Evolutionary conservation across 202 grass and related monocot genomes (phyloP), one percentile per base, ranked within the genome.

Genomic region (Hordeum pubiflorum): DNA sequence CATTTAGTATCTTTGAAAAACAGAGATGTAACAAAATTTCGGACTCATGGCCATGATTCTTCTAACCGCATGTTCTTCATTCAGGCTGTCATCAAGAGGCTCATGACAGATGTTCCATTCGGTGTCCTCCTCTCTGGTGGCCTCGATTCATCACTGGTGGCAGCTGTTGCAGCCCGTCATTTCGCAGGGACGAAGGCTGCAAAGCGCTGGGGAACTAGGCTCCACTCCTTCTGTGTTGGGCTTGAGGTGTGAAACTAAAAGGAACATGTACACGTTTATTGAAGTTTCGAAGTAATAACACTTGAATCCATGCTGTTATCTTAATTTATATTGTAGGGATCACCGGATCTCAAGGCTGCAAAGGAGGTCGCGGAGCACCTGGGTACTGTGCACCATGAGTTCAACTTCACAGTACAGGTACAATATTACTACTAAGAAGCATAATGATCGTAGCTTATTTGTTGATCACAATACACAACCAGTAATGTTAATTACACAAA

Each of bases 71-170:
- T 83, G 4, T 6, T 36, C 40, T 46, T 20, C 65, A 57, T 81
- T 44, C 74, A 93, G 89, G 89, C 94, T 14, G 94, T 97, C 22
- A 85, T 77, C 22, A 97, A 97, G 81, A 86, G 94, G 78, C 91
- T 97, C 14, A 97, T 94, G 94, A 92, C 94, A 4, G 94, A 97
- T 9, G 94, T 97, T 46, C 94, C 94, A 13, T 94, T 97, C 22
- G 91, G 91, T 10, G 94, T 97, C 13, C 86, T 97, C 2, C 89
- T 97, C 75, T 97, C 91, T 1, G 94, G 94, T 9, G 94, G 94
- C 27, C 91, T 97, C 2, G 94, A 94, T 58, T 97, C 94, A 3
- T 97, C 94, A 0, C 43, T 97, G 10, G 94, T 97, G 13, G 94
- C 94, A 0, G 85, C 94, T 0, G 85, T 97, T 4, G 63, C 94